Percentiles rank a stretch among this genome's conserved stretches.
These are phyloP conservation scores for Botryosphaeria dothidea DNA, from an alignment of 2,329 filamentous ascomycete genomes.

Conservation along the genomic window DNA sequence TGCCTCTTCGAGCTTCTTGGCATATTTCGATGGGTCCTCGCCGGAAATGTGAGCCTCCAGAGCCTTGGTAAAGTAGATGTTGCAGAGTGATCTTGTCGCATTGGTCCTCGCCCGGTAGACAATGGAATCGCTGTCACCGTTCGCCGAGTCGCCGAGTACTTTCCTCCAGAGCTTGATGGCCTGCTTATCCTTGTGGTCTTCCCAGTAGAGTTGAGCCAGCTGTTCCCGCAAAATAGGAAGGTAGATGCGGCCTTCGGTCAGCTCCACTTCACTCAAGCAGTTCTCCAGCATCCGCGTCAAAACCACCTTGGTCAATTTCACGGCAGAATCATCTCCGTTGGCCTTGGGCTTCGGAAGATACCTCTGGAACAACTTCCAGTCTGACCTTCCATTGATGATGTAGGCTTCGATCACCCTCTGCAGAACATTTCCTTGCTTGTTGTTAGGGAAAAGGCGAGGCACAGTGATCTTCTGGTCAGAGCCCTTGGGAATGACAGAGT, in stretches of 20 bases:
- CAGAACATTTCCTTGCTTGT: background rate
- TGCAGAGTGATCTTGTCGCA: conserved; percentile 6
- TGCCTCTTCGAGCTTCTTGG: conserved; percentile 4
- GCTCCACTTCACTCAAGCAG: conserved; percentile 3
- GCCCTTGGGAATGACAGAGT: conserved; percentile 7
- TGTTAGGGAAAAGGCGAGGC: conserved; percentile 7
- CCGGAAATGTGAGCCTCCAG: conserved; percentile 8
- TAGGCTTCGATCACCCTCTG: background rate
- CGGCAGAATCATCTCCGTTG: background rate
- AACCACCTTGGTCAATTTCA: background rate
- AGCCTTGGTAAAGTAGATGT: conserved; percentile 15
- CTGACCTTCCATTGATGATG: background rate
- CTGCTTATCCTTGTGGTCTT: conserved; percentile 6
- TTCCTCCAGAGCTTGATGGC: conserved; percentile 15
- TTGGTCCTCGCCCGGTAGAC: conserved; percentile 6
- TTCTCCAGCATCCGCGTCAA: conserved; percentile 8
- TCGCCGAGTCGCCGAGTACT: background rate
- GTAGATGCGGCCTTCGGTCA: background rate
- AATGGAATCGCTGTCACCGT: conserved; percentile 3
- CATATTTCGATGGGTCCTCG: conserved; percentile 4
- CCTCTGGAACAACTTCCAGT: conserved; percentile 7
- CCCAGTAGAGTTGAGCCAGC: conserved; percentile 7
- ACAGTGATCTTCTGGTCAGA: background rate
- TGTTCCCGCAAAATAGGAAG: conserved; percentile 5
- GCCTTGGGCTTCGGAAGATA: conserved; percentile 3